Percentiles rank a stretch among this genome's conserved stretches.
Evolutionary conservation across 768 basidiomycete species (phyloP).

Genomic region (Pulveroboletus frians): DNA sequence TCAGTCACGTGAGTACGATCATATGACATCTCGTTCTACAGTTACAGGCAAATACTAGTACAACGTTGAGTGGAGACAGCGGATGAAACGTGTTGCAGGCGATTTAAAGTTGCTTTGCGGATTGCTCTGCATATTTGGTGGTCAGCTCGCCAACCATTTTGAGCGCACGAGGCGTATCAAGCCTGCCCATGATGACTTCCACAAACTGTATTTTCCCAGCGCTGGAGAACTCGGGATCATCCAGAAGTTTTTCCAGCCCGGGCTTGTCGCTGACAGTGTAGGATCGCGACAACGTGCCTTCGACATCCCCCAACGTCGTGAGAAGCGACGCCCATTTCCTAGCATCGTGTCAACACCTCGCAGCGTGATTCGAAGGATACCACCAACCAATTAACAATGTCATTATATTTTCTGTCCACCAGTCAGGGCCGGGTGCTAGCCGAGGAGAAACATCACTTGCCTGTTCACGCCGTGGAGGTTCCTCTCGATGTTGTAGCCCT

Average conservation of each 20-base stretch:
- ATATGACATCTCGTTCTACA: not conserved
- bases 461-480: conserved; percentile 61
- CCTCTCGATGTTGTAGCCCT: conserved; percentile 85
- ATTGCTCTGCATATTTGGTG: conserved; percentile 11
- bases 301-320: conserved; percentile 50
- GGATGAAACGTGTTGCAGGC: not conserved
- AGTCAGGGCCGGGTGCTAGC: not conserved
- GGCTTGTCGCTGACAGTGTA: conserved; percentile 63
- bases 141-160: conserved; percentile 44
- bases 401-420: conserved; percentile 67
- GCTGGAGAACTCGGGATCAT: conserved; percentile 52
- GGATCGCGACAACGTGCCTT: conserved; percentile 47
- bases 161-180: conserved; percentile 67
- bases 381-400: conserved; percentile 67
- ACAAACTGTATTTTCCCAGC: conserved; percentile 72
- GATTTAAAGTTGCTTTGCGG: conserved; percentile 16
- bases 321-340: conserved; percentile 66
- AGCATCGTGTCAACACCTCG: not conserved
- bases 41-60: conserved; percentile 2
- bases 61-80: not conserved
- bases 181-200: conserved; percentile 69
- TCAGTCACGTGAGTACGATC: conserved; percentile 23
- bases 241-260: conserved; percentile 65
- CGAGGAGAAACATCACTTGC: conserved; percentile 22
- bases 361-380: not conserved